Evolutionary conservation across 495 filamentous ascomycete species (phyloP).

Genomic region (Cercophora sp.): DNA sequence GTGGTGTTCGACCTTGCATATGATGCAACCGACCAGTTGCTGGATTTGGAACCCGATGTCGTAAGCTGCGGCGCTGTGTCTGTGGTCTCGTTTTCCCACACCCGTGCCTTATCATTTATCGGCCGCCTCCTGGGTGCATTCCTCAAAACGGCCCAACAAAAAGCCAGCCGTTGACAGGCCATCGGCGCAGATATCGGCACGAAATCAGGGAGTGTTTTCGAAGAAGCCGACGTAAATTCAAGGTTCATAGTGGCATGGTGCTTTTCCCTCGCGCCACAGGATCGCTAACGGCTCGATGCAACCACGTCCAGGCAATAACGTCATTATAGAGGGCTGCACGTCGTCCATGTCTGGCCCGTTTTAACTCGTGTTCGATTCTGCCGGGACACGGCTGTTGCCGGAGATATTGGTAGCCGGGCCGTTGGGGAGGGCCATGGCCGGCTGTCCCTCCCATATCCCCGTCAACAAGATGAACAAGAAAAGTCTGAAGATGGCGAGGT

Average conservation of each 20-base stretch:
- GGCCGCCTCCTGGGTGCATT: too few species aligned
- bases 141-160: too few species aligned
- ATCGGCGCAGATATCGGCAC: too few species aligned
- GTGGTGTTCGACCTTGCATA: too few species aligned
- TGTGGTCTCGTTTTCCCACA: too few species aligned
- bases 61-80: too few species aligned
- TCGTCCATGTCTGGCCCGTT: constrained; percentile 4
- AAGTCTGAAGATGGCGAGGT: too few species aligned
- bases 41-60: neutral
- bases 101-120: too few species aligned
- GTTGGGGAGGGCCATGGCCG: neutral
- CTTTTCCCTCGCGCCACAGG: neutral
- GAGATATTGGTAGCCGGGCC: constrained; percentile 7
- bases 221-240: neutral
- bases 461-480: too few species aligned
- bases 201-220: too few species aligned
- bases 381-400: constrained; percentile 12
- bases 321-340: constrained; percentile 15
- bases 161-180: too few species aligned
- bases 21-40: neutral
- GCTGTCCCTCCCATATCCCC: neutral
- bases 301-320: constrained; percentile 9
- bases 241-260: neutral
- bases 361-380: constrained; percentile 3
- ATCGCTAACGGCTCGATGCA: neutral